Percentiles rank a stretch among this genome's conserved stretches.
Evolutionary conservation across 495 filamentous ascomycete genomes (phyloP).

Genomic region (Daldinia bambusicola): DNA sequence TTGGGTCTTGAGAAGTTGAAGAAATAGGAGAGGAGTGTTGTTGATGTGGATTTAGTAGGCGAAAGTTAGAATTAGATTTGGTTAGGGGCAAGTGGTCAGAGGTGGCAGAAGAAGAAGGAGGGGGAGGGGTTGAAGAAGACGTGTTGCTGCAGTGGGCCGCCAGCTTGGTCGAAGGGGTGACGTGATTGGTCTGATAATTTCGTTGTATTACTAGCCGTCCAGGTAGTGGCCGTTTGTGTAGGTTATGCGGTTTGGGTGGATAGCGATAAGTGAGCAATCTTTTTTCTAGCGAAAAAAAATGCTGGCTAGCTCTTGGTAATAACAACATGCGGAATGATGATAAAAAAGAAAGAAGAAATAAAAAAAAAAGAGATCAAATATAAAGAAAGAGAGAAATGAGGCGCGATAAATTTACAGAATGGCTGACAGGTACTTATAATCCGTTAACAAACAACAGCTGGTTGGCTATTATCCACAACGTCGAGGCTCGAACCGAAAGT

Average conservation of each 20-base stretch:
- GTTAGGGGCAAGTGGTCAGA: slow-evolving; percentile 33
- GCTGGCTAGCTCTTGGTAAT: slow-evolving; percentile 15
- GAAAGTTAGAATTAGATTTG: slow-evolving; percentile 44
- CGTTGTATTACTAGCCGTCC: slow-evolving; percentile 34
- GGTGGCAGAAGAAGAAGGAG: slow-evolving; percentile 47
- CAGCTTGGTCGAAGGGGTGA: slow-evolving; percentile 34
- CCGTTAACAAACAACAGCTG: neutral
- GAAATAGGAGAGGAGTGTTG: slow-evolving; percentile 46
- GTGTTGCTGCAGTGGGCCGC: slow-evolving; percentile 38
- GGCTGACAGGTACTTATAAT: neutral
- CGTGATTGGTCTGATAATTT: slow-evolving; percentile 41
- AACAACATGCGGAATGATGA: slow-evolving; percentile 10
- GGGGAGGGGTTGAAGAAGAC: slow-evolving; percentile 51
- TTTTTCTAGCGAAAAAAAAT: slow-evolving; percentile 18
- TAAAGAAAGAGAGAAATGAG: neutral
- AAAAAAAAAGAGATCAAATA: neutral
- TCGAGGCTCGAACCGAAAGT: neutral
- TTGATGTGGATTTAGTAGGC: slow-evolving; percentile 35
- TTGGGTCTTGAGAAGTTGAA: slow-evolving; percentile 43
- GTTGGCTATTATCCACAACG: neutral
- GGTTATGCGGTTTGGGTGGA: slow-evolving; percentile 1
- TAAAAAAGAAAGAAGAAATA: neutral
- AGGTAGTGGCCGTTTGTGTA: slow-evolving; percentile 8
- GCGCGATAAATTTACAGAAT: neutral
- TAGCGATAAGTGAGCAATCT: slow-evolving; percentile 15